Evolutionary conservation across 2,329 filamentous ascomycete species (phyloP).

Genomic region (Colletotrichum shisoi): DNA sequence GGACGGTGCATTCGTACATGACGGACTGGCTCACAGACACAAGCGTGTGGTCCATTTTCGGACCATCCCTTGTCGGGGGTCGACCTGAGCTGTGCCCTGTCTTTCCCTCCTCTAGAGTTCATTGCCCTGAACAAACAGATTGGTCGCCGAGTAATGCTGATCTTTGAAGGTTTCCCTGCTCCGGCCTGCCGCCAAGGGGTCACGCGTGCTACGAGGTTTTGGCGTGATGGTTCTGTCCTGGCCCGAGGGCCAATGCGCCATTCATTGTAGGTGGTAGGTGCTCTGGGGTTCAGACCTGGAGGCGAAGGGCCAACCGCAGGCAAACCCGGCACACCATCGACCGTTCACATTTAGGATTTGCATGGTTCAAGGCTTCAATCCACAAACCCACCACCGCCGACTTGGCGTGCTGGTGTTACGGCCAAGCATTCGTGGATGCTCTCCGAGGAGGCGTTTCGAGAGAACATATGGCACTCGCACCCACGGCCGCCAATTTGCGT

Average conservation of each 20-base stretch:
- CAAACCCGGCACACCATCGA: neutral
- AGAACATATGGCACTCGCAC: slow-evolving; percentile 16
- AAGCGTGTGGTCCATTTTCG: neutral
- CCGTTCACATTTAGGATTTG: neutral
- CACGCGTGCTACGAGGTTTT: neutral
- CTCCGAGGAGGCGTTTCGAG: slow-evolving; percentile 14
- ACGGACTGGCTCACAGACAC: slow-evolving; percentile 9
- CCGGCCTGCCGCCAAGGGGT: neutral
- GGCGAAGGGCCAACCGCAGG: neutral
- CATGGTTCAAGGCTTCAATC: slow-evolving; percentile 10
- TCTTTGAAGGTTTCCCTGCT: neutral
- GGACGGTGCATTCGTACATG: neutral
- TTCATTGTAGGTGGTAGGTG: too few relatives aligned
- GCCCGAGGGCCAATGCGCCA: neutral
- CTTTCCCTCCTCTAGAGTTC: slow-evolving; percentile 30
- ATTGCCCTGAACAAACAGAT: slow-evolving; percentile 19
- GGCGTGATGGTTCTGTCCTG: neutral
- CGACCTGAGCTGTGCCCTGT: slow-evolving; percentile 9
- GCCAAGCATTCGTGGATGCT: slow-evolving; percentile 13
- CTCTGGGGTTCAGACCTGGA: neutral
- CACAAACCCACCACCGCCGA: neutral
- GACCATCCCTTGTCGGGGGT: slow-evolving; percentile 12
- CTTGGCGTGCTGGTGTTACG: slow-evolving; percentile 5
- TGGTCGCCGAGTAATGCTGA: neutral
- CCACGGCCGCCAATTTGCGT: slow-evolving; percentile 12